Evolutionary conservation across 441 rosid genomes (phyloP), one percentile per base, ranked within the genome.

Genomic region (Daphne laureola): DNA sequence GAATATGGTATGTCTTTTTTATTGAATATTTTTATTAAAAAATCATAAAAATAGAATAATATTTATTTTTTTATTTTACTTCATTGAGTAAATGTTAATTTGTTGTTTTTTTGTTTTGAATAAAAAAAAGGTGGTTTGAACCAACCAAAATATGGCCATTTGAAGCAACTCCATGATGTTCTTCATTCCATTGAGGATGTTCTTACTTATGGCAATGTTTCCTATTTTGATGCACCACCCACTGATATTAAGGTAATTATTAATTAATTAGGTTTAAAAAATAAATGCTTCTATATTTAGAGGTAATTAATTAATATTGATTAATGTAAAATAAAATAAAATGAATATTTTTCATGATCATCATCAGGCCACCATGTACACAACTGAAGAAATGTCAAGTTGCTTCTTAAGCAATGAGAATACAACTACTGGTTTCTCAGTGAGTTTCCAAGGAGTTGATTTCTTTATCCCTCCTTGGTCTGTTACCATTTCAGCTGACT

Each of bases 81-180:
- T 31, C 1, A 3, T 31, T 31, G 38, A 5, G 36, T 31, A 3
- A 5, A 31, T 6, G 7, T 31, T 2, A 18, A 5, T 17, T 49
- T 27, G 16, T 56, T 9, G 0, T 21, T 31, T 9, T 31, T 31
- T 27, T 27, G 35, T 27, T n/a, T n/a, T n/a, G 7, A 27, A 3
- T 27, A 15, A 21, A 4, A 12, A 0, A 13, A 40, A 87, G 92
- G 96, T 41, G 74, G 77, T 41, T 43, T 74, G 17, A 77, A 69
- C 46, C 91, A 88, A 55, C 94, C 94, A 7, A 90, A 86, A 26
- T 90, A 75, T 51, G 90, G 89, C 2, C 93, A 86, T 26, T 60
- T 86, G 51, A 84, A 72, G 63, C 60, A 75, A 46, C 83, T 86
- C 17, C 92, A 89, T 12, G 50, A 46, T 3, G 51, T 75, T 42